phyloP scores from a whole-genome alignment of 2,329 filamentous ascomycete genomes.

The Thielaviopsis musarum region DNA sequence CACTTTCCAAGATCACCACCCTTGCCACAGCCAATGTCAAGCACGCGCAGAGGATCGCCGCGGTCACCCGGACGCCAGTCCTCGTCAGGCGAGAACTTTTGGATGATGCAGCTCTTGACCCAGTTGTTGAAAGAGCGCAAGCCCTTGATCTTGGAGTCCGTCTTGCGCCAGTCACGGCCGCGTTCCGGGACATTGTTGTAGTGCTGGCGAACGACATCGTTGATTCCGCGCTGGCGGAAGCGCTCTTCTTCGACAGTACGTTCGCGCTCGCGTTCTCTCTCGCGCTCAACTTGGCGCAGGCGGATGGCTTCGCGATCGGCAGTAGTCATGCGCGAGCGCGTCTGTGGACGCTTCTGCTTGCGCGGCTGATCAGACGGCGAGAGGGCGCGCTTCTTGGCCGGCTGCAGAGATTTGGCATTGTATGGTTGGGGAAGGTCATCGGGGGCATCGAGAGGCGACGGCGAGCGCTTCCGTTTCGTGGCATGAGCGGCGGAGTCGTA shows the following conservation, averaged over 20 bases:
- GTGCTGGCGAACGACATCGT: constrained; percentile 80
- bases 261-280: constrained; percentile 21
- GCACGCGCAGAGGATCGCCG: constrained; percentile 51
- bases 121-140: constrained; percentile 94
- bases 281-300: constrained; percentile 41
- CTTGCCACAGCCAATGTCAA: constrained; percentile 94
- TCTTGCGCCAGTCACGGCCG: constrained; percentile 85
- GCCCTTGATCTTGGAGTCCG: constrained; percentile 88
- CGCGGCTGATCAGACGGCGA: constrained; percentile 40
- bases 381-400: constrained; percentile 39
- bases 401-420: constrained; percentile 39
- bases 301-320: constrained; percentile 51
- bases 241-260: constrained; percentile 22
- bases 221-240: constrained; percentile 35
- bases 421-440: constrained; percentile 41
- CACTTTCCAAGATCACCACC: constrained; percentile 91
- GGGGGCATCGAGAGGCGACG: constrained; percentile 18
- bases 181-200: constrained; percentile 94
- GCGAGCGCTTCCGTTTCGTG: constrained; percentile 22
- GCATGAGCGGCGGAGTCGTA: not conserved
- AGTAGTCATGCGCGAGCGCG: constrained; percentile 48
- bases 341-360: constrained; percentile 52
- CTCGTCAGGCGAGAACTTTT: constrained; percentile 81
- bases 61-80: constrained; percentile 46
- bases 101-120: constrained; percentile 94